Base-by-base conservation (phyloP, 2,329 filamentous ascomycete genomes). In the Neoarthrinium moseri region DNA sequence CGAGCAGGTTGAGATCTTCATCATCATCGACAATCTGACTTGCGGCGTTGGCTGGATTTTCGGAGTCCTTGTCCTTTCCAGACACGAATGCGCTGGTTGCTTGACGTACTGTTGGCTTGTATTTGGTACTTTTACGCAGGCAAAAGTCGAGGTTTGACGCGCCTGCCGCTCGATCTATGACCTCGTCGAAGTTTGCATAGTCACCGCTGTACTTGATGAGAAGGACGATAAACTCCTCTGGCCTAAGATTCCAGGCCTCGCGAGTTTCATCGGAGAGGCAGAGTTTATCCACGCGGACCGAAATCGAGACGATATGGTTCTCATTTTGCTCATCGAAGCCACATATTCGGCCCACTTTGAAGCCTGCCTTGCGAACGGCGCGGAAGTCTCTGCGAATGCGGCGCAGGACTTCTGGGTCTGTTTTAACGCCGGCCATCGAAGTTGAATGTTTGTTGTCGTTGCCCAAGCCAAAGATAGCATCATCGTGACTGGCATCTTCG, bases 191-290 rank as follows among this genome's bases (percentile, higher is more conserved):
- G 3, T 70, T 68, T 24, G 72, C 74, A 63, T 95, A 95, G 0
- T 71, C 74, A n/a, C 65, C 63, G 0, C 73, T 67, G 52, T 87
- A 87, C 27, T 78, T 77, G 34, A 94, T 76, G 18, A 96, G 70
- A 4, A 95, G 71, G 4, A 92, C 78, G 30, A 95, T 64, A 57
- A 92, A 91, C 26, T 91, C 84, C 0, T 73, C 65, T 0, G 73
- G 66, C 12, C 78, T 66, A 10, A 96, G 63, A 49, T 85, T 77
- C 91, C 91, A 96, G 2, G 90, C 87, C 57, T 86, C 76, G 64
- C 89, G 78, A 1, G 83, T 84, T 57, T 91, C 87, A 29, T 85
- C 76, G 0, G 88, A 86, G 11, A 96, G 79, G 1, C 79, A 83
- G 1, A 96, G 77, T 55, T 86, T 87, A 4, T 76, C 71, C 23